These are phyloP conservation scores for Austroboletus festivus DNA, from an alignment of 768 basidiomycete genomes.

Conservation along the genomic window DNA sequence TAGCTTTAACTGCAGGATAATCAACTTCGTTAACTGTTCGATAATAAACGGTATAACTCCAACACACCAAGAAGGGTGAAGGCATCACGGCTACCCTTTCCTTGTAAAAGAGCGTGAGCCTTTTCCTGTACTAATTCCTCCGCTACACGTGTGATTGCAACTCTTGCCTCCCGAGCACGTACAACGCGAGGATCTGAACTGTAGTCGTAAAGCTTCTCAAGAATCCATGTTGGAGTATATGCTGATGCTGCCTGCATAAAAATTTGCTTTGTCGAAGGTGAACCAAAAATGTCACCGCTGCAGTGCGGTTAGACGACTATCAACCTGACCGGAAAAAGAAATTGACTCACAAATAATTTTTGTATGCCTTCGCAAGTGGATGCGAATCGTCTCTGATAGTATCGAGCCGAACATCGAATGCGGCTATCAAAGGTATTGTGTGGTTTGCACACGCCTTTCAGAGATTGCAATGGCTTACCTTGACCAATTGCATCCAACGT, in stretches of 20 bases:
- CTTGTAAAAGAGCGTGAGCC: constrained; percentile 6
- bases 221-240: constrained; percentile 16
- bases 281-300: constrained; percentile 15
- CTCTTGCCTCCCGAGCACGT: constrained; percentile 15
- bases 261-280: constrained; percentile 15
- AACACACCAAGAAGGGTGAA: constrained; percentile 39
- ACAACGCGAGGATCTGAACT: constrained; percentile 18
- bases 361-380: constrained; percentile 4
- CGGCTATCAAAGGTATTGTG: constrained; percentile 25
- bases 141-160: constrained; percentile 6
- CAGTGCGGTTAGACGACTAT: constrained; percentile 5
- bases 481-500: constrained; percentile 51
- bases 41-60: background rate
- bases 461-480: constrained; percentile 33
- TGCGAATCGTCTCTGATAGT: background rate
- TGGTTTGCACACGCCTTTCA: too few species aligned
- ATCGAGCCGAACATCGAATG: constrained; percentile 38
- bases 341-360: constrained; percentile 6
- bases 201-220: constrained; percentile 36
- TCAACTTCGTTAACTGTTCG: background rate
- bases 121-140: constrained; percentile 20
- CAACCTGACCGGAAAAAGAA: too few species aligned
- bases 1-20: constrained; percentile 21
- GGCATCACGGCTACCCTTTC: constrained; percentile 17
- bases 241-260: constrained; percentile 13